These are phyloP conservation scores for Streptanthus diversifolius DNA, from an alignment of 345 rosid genomes.

Conservation along the genomic window DNA sequence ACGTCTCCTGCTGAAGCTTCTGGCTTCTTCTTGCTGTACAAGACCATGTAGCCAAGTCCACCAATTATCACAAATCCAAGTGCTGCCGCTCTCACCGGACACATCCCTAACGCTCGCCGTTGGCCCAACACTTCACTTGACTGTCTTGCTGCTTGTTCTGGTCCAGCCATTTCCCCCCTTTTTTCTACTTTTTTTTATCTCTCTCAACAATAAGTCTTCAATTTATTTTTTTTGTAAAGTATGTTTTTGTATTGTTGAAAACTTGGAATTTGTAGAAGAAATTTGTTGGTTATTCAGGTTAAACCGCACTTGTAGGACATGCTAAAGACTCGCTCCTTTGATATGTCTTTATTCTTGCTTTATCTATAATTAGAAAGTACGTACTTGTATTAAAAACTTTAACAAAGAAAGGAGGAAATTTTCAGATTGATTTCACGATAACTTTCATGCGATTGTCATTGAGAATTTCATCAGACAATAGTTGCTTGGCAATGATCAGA, in stretches of 20 bases:
- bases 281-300: constrained; percentile 8
- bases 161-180: constrained; percentile 32
- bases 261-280: constrained; percentile 29
- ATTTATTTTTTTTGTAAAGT: neutral
- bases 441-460: no score
- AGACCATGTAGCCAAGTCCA: constrained; percentile 46
- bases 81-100: constrained; percentile 47
- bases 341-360: neutral
- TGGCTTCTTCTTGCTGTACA: constrained; percentile 46
- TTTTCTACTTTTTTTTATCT: neutral
- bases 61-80: constrained; percentile 40
- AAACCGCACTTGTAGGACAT: constrained; percentile 23
- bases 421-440: no score
- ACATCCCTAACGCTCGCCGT: constrained; percentile 15
- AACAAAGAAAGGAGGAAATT: neutral
- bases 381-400: neutral
- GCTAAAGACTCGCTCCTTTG: constrained; percentile 27
- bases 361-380: constrained; percentile 1
- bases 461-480: no score
- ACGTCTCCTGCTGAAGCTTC: constrained; percentile 60
- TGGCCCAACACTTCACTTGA: constrained; percentile 37
- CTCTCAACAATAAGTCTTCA: neutral
- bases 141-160: constrained; percentile 35
- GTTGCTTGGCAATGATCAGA: neutral
- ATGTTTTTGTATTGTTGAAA: neutral